Evolutionary conservation across 2,329 filamentous ascomycete genomes (phyloP), one percentile per base, ranked within the genome.

Genomic region (Xylaria sp.): DNA sequence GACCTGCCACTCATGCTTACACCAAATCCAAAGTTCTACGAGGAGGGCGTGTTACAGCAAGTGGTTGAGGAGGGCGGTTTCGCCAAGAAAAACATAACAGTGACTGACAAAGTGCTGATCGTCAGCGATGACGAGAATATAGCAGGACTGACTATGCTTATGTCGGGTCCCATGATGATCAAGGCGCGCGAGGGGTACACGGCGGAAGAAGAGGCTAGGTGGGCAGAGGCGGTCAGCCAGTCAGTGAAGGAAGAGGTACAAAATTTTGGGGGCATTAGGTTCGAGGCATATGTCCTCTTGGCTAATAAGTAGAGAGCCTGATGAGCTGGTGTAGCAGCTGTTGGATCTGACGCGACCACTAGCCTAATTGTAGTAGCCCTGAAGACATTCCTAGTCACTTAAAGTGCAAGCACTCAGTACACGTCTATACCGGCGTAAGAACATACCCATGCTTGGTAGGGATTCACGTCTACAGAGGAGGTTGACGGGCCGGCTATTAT

Each of bases 171-270:
- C 12, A 72, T 78, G 73, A 78, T 77, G 74, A 54, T 13, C 31
- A 75, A 71, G 71, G 77, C 77, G 28, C 74, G 76, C 13, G 73
- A 75, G 54, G 76, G 74, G 33, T 77, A 73, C 67, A 77, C 72
- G 9, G 64, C 66, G 68, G 71, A 73, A 46, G 71, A 77, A 61
- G 59, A 76, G 64, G 70, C 67, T 60, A 72, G 56, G 61, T 77
- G 75, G 75, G 57, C 13, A 62, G 73, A 74, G 33, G 20, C 71
- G 62, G 62, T 76, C n/a, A 54, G 20, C 2, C 65, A 75, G 70
- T 69, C 72, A 4, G 71, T 76, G 52, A 72, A 73, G 56, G 74
- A 77, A 61, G 75, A 77, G 62, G 41, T 74, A 31, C 63, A 75
- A 62, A 58, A 72, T 25, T 77, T 73, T 62, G 74, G 73, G 2